These are phyloP conservation scores for Cladochytrium replicatum DNA, from an alignment of 192 early-diverging fungal species.

Conservation along the genomic window DNA sequence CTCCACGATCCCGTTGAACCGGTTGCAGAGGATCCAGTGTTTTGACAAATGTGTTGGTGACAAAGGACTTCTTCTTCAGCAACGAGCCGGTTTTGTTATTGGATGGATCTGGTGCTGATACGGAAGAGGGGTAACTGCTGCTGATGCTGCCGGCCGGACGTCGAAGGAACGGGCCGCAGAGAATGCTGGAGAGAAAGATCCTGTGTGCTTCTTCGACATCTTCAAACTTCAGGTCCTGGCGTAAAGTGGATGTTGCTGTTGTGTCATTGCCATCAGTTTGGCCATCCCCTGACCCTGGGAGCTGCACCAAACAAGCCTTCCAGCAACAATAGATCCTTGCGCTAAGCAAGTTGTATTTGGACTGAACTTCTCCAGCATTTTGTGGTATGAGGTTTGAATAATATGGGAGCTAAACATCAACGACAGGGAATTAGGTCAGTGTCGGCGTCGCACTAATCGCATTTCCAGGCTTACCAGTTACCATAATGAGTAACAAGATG, in stretches of 20 bases:
- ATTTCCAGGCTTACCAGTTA: conserved; percentile 7
- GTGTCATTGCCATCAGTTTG: no score
- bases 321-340: neutral
- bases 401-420: conserved; percentile 31
- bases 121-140: neutral
- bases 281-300: no score
- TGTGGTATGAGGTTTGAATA: conserved; percentile 16
- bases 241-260: no score
- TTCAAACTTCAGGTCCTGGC: conserved; percentile 23
- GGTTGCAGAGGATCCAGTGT: conserved; percentile 5
- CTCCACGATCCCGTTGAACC: conserved; percentile 19
- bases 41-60: conserved; percentile 2
- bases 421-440: conserved; percentile 30
- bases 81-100: neutral
- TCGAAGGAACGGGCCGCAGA: conserved; percentile 23
- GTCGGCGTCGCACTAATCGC: conserved; percentile 13
- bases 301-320: no score
- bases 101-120: neutral
- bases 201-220: conserved; percentile 14
- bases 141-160: no score
- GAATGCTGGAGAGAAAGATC: conserved; percentile 10
- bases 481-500: conserved; percentile 19
- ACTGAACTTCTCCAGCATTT: conserved; percentile 3
- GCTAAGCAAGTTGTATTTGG: neutral
- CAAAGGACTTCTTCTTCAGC: neutral